These are phyloP conservation scores for Westerdykella aurantiaca DNA, from an alignment of 2,329 filamentous ascomycete species.

Conservation along the genomic window DNA sequence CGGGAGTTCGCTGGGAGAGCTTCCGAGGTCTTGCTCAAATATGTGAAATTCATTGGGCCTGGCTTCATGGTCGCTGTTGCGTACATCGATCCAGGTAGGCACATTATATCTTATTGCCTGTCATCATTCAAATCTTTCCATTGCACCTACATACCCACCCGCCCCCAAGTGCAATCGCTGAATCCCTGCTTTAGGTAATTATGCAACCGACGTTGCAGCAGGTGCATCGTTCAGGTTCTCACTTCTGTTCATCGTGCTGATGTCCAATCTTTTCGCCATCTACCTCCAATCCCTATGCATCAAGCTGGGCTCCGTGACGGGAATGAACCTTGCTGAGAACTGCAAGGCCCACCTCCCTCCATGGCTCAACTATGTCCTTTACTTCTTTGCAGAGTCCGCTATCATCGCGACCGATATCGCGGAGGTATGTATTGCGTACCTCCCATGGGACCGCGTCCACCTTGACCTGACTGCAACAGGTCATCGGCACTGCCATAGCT, in stretches of 20 bases:
- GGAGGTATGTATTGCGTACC: constrained; percentile 34
- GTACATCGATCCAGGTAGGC: too few species aligned
- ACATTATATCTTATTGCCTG: too few species aligned
- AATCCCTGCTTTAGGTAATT: constrained; percentile 52
- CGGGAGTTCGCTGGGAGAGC: too few species aligned
- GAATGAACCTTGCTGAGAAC: constrained; percentile 46
- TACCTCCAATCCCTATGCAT: constrained; percentile 63
- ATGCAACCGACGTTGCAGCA: constrained; percentile 63
- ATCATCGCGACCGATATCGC: constrained; percentile 57
- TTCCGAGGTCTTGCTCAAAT: too few species aligned
- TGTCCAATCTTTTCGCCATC: constrained; percentile 66
- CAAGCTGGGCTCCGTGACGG: constrained; percentile 49
- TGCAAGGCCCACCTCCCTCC: constrained; percentile 46
- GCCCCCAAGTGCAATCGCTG: neutral
- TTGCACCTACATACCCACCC: neutral
- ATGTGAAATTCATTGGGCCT: too few species aligned
- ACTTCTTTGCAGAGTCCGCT: constrained; percentile 51
- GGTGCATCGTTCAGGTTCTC: constrained; percentile 61
- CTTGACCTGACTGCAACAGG: constrained; percentile 43
- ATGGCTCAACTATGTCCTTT: constrained; percentile 52
- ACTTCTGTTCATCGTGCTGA: constrained; percentile 62
- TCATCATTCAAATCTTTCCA: too few species aligned
- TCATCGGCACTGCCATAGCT: too few species aligned
- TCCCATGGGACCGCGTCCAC: constrained; percentile 3
- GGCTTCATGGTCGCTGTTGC: too few species aligned